phyloP scores from a whole-genome alignment of 352 stramenopile genomes.

The Blastocystis sp. region DNA sequence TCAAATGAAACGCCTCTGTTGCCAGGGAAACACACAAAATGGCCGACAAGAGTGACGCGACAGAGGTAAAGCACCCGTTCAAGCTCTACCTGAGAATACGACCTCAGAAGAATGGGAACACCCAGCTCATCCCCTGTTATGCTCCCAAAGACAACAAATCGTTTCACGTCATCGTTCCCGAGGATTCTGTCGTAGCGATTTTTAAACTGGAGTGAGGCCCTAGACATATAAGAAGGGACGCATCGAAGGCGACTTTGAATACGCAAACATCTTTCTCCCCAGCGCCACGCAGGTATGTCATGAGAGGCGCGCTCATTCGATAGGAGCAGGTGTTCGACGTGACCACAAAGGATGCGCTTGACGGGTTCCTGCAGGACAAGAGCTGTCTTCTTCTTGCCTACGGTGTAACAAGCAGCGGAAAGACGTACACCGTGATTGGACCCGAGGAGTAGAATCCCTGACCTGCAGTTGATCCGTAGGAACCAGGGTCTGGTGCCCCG shows the following conservation, averaged over 20 bases:
- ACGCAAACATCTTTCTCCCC: conserved; percentile 42
- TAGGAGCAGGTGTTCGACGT: conserved; percentile 51
- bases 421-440: conserved; percentile 53
- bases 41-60: conserved; percentile 2
- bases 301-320: neutral
- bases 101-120: conserved; percentile 60
- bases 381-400: conserved; percentile 54
- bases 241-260: conserved; percentile 60
- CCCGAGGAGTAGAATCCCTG: neutral
- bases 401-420: conserved; percentile 52
- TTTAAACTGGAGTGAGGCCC: neutral
- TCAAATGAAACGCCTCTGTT: neutral
- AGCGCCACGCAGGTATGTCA: conserved; percentile 1
- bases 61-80: conserved; percentile 25
- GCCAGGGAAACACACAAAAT: neutral
- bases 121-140: neutral
- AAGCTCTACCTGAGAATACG: conserved; percentile 27
- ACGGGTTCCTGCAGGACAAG: conserved; percentile 32
- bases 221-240: conserved; percentile 61
- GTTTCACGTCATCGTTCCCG: conserved; percentile 20
- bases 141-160: conserved; percentile 1
- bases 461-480: neutral
- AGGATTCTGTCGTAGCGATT: conserved; percentile 44
- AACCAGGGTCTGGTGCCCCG: conserved; percentile 34
- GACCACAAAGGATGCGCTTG: conserved; percentile 43